A percentile compares a stretch with the other conserved stretches of the same genome.
Conservation (phyloP, 495 filamentous ascomycete genomes). For the Achaetomiella virescens region DNA sequence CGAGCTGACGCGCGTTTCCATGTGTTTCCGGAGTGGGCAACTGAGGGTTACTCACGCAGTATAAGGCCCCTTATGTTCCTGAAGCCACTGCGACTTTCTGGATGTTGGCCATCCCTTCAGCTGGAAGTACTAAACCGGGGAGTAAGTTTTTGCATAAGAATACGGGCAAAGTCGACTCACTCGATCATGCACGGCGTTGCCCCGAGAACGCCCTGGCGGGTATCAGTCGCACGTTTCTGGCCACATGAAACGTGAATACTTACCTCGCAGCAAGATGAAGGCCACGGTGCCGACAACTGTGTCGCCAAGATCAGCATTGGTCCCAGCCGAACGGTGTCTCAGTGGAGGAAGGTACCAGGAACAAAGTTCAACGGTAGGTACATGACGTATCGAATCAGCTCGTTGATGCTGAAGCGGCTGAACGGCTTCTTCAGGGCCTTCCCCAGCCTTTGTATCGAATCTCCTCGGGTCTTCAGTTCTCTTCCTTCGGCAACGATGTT, state of each 20-base stretch:
- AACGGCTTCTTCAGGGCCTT: conserved; percentile 67
- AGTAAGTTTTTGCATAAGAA: conserved; percentile 7
- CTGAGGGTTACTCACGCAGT: conserved; percentile 54
- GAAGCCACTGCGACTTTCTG: conserved; percentile 58
- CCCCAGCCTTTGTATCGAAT: conserved; percentile 65
- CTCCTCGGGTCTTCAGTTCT: conserved; percentile 55
- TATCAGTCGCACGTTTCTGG: conserved; percentile 12
- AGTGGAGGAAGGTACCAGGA: conserved; percentile 42
- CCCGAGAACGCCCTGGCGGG: conserved; percentile 33
- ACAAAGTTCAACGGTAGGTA: conserved; percentile 91
- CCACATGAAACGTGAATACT: conserved; percentile 1
- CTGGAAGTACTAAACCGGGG: conserved; percentile 64
- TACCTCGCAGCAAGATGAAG: conserved; percentile 73
- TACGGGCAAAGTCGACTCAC: conserved; percentile 14
- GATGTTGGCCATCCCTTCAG: conserved; percentile 69
- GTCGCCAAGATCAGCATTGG: not conserved
- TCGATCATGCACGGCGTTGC: conserved; percentile 26
- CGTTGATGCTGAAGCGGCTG: conserved; percentile 54
- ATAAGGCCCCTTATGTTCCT: conserved; percentile 59
- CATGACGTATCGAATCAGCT: conserved; percentile 63
- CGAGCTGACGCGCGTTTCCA: not conserved
- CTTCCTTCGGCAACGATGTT: conserved; percentile 63
- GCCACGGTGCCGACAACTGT: conserved; percentile 70
- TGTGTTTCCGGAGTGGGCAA: not conserved
- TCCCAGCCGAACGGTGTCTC: not conserved